Base-by-base conservation (phyloP, 306 rosid genomes). In the Sphenostylis stenocarpa region DNA sequence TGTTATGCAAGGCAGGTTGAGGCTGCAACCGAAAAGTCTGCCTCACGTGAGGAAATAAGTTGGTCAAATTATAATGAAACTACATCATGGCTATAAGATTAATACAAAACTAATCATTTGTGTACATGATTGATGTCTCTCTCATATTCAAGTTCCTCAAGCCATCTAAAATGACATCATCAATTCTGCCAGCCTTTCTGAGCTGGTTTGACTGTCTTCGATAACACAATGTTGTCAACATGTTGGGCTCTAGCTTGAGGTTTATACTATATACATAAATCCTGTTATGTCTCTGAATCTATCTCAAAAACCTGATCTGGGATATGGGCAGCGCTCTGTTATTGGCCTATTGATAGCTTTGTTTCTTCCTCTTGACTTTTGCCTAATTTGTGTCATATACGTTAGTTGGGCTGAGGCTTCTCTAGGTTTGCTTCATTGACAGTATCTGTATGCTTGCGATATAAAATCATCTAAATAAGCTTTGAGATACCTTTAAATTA, bases 401-500 rank as follows among this genome's bases (percentile, higher is more conserved):
- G 70, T 70, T 69, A 21, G 19, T 61, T 62, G 38, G 43, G 67
- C 29, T 20, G 53, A 47, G 31, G 64, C 41, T 69, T 33, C 31
- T 31, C 71, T 20, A 33, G 28, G 26, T 44, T 68, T 57, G 82
- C 56, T 14, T 21, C 29, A 3, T 21, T 28, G 19, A 36, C 61
- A 55, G 5, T 29, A 61, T 29, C 15, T 14, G 4, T 23, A 44
- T 21, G 62, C n/a, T 29, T 51, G 28, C 13, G 45, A 19, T 70
- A 31, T 49, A 49, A 69, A 68, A 17, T 49, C 8, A 70, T 49
- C 13, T 70, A 47, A 60, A 14, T 10, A 31, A 31, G 33, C 58
- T 76, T 28, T 68, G 45, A 52, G 41, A 67, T 77, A 28, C 81
- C 19, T 48, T 16, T 66, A 43, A 24, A 55, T 55, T 12, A 21